These are phyloP conservation scores for Syzygium syzygioides DNA, from an alignment of 441 rosid genomes.

Conservation along the genomic window DNA sequence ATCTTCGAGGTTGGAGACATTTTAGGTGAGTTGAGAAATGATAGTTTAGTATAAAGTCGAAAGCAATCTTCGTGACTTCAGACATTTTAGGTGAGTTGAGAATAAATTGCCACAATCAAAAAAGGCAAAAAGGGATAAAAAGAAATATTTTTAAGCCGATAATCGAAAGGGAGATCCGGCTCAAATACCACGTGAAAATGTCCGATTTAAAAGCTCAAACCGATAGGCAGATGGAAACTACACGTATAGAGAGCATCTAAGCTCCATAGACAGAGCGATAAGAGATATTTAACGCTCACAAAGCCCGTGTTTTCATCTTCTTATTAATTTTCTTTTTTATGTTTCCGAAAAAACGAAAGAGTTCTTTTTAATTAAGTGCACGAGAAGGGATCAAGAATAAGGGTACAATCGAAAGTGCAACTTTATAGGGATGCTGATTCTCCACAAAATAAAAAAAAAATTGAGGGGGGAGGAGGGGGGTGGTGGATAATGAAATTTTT, in stretches of 20 bases:
- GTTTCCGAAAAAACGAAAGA: neutral
- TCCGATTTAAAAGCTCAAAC: neutral
- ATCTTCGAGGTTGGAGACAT: constrained; percentile 25
- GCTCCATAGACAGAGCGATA: neutral
- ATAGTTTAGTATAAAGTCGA: neutral
- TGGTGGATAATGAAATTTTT: neutral
- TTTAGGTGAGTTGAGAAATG: constrained; percentile 16
- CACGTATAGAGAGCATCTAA: neutral
- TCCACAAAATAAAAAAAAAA: neutral
- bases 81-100: too few relatives aligned
- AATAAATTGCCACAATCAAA: too few relatives aligned
- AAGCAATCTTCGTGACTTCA: too few relatives aligned
- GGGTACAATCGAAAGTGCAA: neutral
- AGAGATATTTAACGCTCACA: neutral
- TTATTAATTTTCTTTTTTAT: neutral
- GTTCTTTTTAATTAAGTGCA: neutral
- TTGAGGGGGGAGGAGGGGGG: neutral
- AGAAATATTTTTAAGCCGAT: neutral
- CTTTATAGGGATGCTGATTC: neutral
- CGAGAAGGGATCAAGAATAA: neutral
- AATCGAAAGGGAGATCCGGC: neutral
- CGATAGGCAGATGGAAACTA: neutral
- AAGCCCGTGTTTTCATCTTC: neutral
- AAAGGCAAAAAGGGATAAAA: too few relatives aligned
- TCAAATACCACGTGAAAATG: neutral